Evolutionary conservation across 805 yeast genomes (phyloP).

Genomic region (Teunomyces stri): DNA sequence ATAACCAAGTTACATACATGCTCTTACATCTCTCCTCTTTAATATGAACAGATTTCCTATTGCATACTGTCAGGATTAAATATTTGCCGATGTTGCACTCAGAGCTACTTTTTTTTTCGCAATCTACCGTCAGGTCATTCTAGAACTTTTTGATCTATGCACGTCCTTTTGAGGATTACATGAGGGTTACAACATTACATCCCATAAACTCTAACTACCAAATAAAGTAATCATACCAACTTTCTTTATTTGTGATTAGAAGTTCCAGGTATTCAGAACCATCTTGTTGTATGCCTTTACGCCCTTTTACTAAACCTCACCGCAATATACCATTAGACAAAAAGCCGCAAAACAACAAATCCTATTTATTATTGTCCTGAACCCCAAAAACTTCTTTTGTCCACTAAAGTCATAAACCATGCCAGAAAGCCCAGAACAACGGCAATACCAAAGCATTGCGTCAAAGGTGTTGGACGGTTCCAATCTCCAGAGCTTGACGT

Average conservation of each 20-base stretch:
- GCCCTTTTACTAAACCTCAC: too few species aligned
- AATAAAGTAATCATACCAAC: not conserved
- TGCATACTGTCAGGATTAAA: not conserved
- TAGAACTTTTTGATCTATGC: not conserved
- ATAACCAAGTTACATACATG: too few species aligned
- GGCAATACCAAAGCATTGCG: not conserved
- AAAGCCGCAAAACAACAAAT: too few species aligned
- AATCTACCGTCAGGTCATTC: conserved; percentile 1
- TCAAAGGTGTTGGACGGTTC: not conserved
- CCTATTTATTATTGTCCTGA: too few species aligned
- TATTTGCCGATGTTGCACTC: conserved; percentile 1
- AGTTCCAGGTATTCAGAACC: too few species aligned
- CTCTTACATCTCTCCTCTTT: too few species aligned
- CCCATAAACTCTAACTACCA: not conserved
- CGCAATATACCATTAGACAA: too few species aligned
- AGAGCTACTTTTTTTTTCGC: not conserved
- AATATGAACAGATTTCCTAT: not conserved
- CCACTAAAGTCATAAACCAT: not conserved
- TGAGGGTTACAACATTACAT: not conserved
- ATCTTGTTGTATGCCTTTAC: too few species aligned
- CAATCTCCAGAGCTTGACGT: not conserved
- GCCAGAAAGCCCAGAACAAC: conserved; percentile 3
- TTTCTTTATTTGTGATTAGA: too few species aligned
- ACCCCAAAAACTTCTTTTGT: too few species aligned
- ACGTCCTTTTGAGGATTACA: not conserved